Base-by-base conservation (phyloP, 176 grass and related monocot genomes). In the Pontederia crassipes region DNA sequence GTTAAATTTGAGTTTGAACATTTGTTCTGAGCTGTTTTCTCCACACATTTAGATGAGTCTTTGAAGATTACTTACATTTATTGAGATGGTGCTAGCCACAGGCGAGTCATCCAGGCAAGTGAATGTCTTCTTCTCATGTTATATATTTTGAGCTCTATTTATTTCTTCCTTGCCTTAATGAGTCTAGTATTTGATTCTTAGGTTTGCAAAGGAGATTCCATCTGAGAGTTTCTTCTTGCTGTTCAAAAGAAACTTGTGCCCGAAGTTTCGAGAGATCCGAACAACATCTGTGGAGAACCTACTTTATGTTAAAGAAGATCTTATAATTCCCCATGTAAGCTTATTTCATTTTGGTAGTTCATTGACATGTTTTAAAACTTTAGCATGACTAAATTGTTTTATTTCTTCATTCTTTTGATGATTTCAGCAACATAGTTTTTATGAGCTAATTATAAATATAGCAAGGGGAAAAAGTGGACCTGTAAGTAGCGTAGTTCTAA, bases 391-490 rank as follows among this genome's bases (percentile, higher is more conserved):
- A 4, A 47, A 40, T 27, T 26, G 10, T 15, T 26, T 46, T 24
- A 52, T 55, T 68, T 55, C 58, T 77, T 62, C 18, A 62, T 52
- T 20, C 75, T 57, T 14, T 67, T 78, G 66, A 77, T 57, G 62
- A 74, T 65, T 79, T 54, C 87, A 98, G 93, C 93, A 98, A 89
- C 93, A 98, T 73, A 98, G 93, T 74, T 92, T 98, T 72, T 92
- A 98, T 18, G 93, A 98, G 75, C 75, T 98, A 70, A 98, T 98
- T 49, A 83, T 98, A 67, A 98, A 98, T 67, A 98, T 92, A 88
- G 87, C 93, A 45, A 91, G 93, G 82, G 93, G 87, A 40, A 98
- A 98, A 81, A 98, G 87, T 89, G 93, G 93, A 81, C 87, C 93
- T 70, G 93, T 98, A 89, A 92, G 88, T 54, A 20, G 15, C 53